Evolutionary conservation across 495 filamentous ascomycete genomes (phyloP), one percentile per base, ranked within the genome.

Genomic region (Xylaria cubensis): DNA sequence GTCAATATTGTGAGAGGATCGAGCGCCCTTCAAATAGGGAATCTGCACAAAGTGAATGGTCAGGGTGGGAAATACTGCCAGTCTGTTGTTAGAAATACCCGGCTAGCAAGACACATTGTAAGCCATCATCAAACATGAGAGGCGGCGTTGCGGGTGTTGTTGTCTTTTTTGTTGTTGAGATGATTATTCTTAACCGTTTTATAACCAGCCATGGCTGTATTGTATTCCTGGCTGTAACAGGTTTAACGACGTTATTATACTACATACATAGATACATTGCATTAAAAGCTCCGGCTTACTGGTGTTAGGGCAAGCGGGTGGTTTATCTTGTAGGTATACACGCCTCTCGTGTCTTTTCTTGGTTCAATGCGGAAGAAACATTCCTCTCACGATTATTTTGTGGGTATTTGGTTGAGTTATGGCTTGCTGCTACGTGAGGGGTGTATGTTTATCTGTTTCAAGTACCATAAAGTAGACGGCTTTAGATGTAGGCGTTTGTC

Each of bases 21-120:
- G 61, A 36, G 7, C 55, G 13, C 29, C 41, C 65, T 51, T 3
- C 41, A 41, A 68, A n/a, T 44, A 69, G 17, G 42, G 26, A 32
- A 69, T 61, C 36, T 21, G 12, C 41, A 29, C 63, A 32, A 29
- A 34, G 44, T 36, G 29, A 51, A 70, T 34, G 19, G 26, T 63
- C 42, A 61, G 24, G 24, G 17, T 50, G 53, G 53, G 39, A 42
- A 69, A 55, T 41, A 10, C 67, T 32, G 32, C 67, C 56, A 68
- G 51, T 68, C 53, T 69, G 55, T 67, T 69, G 67, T 67, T 67
- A 69, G 55, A 69, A 69, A 69, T 69, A 69, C 67, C 67, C 65
- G 67, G 67, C 67, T 62, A 36, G 67, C 67, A 51, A 48, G 67
- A 50, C 13, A 36, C 2, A 50, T 62, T 69, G 39, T 61, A 70